Evolutionary conservation across 2,329 filamentous ascomycete species (phyloP).

Genomic region (Colletotrichum agaves): DNA sequence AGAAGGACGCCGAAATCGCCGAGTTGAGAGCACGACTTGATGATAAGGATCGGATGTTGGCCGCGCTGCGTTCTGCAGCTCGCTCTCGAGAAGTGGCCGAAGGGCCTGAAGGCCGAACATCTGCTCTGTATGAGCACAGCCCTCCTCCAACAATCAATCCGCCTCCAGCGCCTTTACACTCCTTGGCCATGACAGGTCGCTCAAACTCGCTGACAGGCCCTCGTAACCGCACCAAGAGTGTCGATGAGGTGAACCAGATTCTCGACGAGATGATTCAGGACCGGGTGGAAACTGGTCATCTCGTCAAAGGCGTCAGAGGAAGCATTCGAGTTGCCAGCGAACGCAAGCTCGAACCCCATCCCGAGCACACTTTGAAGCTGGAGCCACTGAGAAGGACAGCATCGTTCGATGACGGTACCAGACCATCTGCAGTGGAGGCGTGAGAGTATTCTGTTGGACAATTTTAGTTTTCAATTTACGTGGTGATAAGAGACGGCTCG

Average conservation of each 20-base stretch:
- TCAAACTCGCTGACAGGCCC: conserved; percentile 1
- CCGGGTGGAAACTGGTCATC: conserved; percentile 79
- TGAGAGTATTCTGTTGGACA: conserved; percentile 32
- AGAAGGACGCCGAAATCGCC: conserved; percentile 93
- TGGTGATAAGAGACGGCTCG: neutral
- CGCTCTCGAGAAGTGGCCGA: conserved; percentile 88
- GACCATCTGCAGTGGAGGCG: conserved; percentile 41
- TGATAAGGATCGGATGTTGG: conserved; percentile 94
- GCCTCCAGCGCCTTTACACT: conserved; percentile 28
- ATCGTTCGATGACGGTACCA: conserved; percentile 37
- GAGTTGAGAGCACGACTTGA: conserved; percentile 90
- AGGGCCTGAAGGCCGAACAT: conserved; percentile 45
- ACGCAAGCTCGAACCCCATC: conserved; percentile 51
- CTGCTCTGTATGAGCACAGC: conserved; percentile 40
- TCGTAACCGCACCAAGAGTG: conserved; percentile 71
- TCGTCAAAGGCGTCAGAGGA: conserved; percentile 73
- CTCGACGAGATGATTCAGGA: conserved; percentile 97
- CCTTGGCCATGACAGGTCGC: neutral
- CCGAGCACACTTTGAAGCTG: conserved; percentile 49
- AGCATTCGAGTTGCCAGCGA: conserved; percentile 69
- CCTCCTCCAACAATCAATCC: conserved; percentile 35
- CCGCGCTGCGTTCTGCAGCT: conserved; percentile 84
- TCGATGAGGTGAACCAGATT: conserved; percentile 93
- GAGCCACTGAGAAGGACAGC: conserved; percentile 54
- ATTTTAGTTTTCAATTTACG: conserved; percentile 12